These are phyloP conservation scores for Paramyrothecium roridum DNA, from an alignment of 2,329 filamentous ascomycete genomes.

Conservation along the genomic window DNA sequence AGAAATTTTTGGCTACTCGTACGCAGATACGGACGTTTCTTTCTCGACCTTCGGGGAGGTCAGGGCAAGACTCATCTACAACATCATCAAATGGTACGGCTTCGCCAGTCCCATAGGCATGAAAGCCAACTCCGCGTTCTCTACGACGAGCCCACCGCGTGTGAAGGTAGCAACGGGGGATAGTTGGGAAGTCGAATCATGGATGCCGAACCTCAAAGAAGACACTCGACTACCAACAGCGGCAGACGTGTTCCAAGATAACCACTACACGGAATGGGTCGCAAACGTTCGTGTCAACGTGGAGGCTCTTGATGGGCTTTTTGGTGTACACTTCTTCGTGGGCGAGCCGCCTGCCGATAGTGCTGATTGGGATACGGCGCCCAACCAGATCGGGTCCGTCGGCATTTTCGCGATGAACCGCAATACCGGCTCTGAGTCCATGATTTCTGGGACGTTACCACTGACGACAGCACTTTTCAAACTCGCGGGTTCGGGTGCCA, in stretches of 20 bases:
- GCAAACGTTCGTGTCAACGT: constrained; percentile 63
- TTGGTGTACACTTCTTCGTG: constrained; percentile 65
- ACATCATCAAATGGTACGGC: constrained; percentile 51
- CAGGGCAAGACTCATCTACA: constrained; percentile 29
- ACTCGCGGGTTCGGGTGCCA: constrained; percentile 30
- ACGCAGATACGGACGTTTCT: constrained; percentile 54
- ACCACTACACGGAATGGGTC: constrained; percentile 61
- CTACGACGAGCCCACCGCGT: constrained; percentile 12
- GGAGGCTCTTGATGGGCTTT: constrained; percentile 58
- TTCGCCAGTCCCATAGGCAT: constrained; percentile 23
- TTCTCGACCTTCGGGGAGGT: constrained; percentile 18
- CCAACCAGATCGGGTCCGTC: constrained; percentile 60
- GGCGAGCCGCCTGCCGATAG: constrained; percentile 46
- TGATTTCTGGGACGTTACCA: constrained; percentile 48
- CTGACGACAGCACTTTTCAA: constrained; percentile 47
- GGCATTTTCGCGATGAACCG: constrained; percentile 48
- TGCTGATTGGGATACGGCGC: constrained; percentile 46
- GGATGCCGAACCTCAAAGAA: background rate
- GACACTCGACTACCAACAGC: background rate
- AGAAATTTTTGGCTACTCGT: constrained; percentile 68
- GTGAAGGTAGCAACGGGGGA: constrained; percentile 19
- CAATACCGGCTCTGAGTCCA: constrained; percentile 25
- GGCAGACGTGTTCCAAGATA: constrained; percentile 31
- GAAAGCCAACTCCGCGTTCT: constrained; percentile 2
- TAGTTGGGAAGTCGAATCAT: constrained; percentile 1